Evolutionary conservation across 176 grass and related monocot species (phyloP), one percentile per base, ranked within the genome.

Genomic region (Eleusine coracana): DNA sequence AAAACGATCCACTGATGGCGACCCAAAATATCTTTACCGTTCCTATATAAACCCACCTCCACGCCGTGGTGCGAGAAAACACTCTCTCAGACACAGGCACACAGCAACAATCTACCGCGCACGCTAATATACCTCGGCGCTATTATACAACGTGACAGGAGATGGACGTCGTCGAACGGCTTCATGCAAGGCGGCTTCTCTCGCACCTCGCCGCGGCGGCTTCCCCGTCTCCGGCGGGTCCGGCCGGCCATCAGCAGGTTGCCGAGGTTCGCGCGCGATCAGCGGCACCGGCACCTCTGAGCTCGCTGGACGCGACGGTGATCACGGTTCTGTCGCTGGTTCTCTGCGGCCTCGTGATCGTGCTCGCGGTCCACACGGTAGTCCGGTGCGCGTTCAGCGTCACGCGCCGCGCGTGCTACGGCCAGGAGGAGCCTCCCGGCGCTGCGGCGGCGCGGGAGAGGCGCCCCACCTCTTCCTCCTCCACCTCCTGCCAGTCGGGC

Each of bases 241-340:
- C 60, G 7, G 20, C 38, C 10, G 9, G 6, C 39, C n/a, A 46
- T 4, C 41, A 71, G 40, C 41, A 59, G 25, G 48, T 27, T 7
- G 20, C 73, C 4, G 56, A 74, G 2, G 20, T 20, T 21, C 73
- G 18, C 25, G 11, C 75, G 27, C 70, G 44, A 0, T 50, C 59
- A 14, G 50, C 50, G 12, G 60, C 74, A 25, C 25, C 25, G 31
- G 31, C 31, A 10, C 69, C 89, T 41, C 88, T 92, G 78, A 86
- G 60, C 68, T 79, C 84, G 59, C 63, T 86, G 55, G 79, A 98
- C 74, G 87, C 84, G 44, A 87, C 84, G 25, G 88, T 93, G 59
- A 80, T 95, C 80, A 82, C 89, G 21, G n/a, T 91, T 9, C 86
- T 98, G 27, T 90, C 92, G 2, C 77, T 91, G 61, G 60, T 98